These are phyloP conservation scores for Lactarius deliciosus DNA, from an alignment of 768 basidiomycete species.

Conservation along the genomic window DNA sequence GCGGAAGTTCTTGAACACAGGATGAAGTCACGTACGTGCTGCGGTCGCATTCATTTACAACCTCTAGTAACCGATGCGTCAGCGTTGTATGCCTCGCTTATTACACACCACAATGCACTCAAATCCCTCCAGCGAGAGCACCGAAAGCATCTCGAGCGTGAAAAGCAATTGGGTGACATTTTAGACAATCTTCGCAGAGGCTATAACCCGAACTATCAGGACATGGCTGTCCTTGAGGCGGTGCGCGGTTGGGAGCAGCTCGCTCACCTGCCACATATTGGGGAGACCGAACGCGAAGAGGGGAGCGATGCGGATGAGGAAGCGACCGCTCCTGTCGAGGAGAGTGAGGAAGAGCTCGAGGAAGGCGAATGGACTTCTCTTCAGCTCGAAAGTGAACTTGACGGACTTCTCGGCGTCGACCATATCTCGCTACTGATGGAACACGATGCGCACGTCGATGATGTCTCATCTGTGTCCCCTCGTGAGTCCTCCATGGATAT, in stretches of 20 bases:
- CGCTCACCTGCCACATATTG: constrained; percentile 68
- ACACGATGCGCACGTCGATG: constrained; percentile 67
- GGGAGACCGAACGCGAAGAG: constrained; percentile 57
- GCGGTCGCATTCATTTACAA: constrained; percentile 4
- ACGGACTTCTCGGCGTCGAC: constrained; percentile 59
- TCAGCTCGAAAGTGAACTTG: constrained; percentile 58
- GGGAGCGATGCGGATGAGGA: constrained; percentile 38
- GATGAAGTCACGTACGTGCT: constrained; percentile 76
- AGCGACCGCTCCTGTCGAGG: constrained; percentile 22
- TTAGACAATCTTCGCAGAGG: constrained; percentile 75
- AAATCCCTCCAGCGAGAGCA: constrained; percentile 74
- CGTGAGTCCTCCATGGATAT: constrained; percentile 47
- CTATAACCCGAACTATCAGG: constrained; percentile 99
- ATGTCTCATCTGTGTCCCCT: constrained; percentile 39
- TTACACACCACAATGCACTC: constrained; percentile 72
- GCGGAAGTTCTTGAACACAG: constrained; percentile 80
- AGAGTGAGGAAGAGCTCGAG: constrained; percentile 41
- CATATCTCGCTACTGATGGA: constrained; percentile 72
- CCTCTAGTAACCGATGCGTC: constrained; percentile 8
- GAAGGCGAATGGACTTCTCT: constrained; percentile 61
- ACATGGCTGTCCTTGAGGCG: constrained; percentile 97
- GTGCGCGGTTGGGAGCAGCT: constrained; percentile 90
- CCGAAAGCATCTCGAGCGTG: constrained; percentile 68
- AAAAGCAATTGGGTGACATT: constrained; percentile 79
- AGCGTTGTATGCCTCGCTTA: constrained; percentile 80